Evolutionary conservation across 371 early-diverging fungal genomes (phyloP), one percentile per base, ranked within the genome.

Genomic region (Mucor plumbeus): DNA sequence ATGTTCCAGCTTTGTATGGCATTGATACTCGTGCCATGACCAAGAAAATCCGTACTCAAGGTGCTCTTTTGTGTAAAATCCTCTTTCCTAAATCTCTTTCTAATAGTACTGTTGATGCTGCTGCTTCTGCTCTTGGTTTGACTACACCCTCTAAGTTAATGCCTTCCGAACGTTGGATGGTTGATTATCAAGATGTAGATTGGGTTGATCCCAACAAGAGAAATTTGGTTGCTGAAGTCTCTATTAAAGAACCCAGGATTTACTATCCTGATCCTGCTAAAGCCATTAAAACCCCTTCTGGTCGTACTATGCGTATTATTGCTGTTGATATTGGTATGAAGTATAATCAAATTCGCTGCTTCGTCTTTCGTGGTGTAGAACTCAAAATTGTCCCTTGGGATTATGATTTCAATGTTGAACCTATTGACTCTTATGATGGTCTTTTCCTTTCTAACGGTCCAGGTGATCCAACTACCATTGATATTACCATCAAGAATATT

Each of bases 281-380:
- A 19, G 85, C 88, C 38, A 67, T 91, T 58, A 81, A 85, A 70
- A 87, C 87, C 5, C 80, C 89, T 36, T 87, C 90, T 69, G 96
- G 96, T 7, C 91, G 90, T 69, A 84, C 91, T 11, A 78, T 96
- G 66, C 91, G 93, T 61, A 85, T 98, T 48, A 69, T 98, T 56
- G 96, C 95, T 44, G 90, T 98, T 9, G 97, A 98, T 79, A 94
- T 98, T 14, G 98, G 98, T 71, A 95, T 98, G 95, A 98, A 98
- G 81, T 93, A 87, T 86, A 97, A 97, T 85, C 97, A 98, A 79
- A 92, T 97, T 77, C 92, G 97, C 61, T 96, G 96, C 87, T 96
- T 98, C 68, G 89, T 95, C 55, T 89, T 90, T 71, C 92, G 96
- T 61, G 96, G 97, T 70, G 94, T 98, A 36, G 94, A 96, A 68